These are phyloP conservation scores for Viola pubescens DNA, from an alignment of 441 rosid species.

Conservation along the genomic window DNA sequence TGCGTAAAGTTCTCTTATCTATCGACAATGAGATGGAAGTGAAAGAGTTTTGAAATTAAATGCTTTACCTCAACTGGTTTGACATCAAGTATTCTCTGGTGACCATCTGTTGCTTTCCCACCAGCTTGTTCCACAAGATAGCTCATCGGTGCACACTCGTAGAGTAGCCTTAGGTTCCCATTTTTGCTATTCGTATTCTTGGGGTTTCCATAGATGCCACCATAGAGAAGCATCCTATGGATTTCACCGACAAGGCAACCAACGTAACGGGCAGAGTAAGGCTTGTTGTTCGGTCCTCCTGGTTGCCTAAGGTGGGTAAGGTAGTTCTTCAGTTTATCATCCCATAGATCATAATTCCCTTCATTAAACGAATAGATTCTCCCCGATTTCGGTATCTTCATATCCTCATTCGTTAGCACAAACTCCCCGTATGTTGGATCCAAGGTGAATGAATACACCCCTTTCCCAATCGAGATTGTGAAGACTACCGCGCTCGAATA, in stretches of 20 bases:
- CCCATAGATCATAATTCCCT: slow-evolving; percentile 21
- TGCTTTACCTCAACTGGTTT: slow-evolving; percentile 23
- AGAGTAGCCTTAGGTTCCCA: slow-evolving; percentile 30
- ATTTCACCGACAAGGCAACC: slow-evolving; percentile 32
- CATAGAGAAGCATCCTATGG: slow-evolving; percentile 29
- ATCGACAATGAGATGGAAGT: background rate
- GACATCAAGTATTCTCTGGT: slow-evolving; percentile 29
- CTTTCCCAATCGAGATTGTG: slow-evolving; percentile 3
- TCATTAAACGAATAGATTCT: slow-evolving; percentile 1
- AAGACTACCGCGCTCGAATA: slow-evolving; percentile 5
- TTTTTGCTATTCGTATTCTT: slow-evolving; percentile 21
- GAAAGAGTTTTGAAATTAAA: background rate
- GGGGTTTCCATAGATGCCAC: slow-evolving; percentile 32
- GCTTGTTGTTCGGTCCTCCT: slow-evolving; percentile 22
- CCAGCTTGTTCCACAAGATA: slow-evolving; percentile 31
- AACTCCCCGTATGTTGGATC: background rate
- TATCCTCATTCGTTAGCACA: background rate
- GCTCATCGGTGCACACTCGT: slow-evolving; percentile 37
- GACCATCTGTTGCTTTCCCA: slow-evolving; percentile 27
- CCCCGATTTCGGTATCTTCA: background rate
- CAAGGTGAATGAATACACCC: slow-evolving; percentile 4
- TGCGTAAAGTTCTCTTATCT: background rate
- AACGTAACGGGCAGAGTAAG: slow-evolving; percentile 27
- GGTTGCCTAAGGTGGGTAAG: slow-evolving; percentile 26
- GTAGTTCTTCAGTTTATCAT: slow-evolving; percentile 28